Base-by-base conservation (phyloP, 108 stramenopile species). In the Nitzschia sp. region DNA sequence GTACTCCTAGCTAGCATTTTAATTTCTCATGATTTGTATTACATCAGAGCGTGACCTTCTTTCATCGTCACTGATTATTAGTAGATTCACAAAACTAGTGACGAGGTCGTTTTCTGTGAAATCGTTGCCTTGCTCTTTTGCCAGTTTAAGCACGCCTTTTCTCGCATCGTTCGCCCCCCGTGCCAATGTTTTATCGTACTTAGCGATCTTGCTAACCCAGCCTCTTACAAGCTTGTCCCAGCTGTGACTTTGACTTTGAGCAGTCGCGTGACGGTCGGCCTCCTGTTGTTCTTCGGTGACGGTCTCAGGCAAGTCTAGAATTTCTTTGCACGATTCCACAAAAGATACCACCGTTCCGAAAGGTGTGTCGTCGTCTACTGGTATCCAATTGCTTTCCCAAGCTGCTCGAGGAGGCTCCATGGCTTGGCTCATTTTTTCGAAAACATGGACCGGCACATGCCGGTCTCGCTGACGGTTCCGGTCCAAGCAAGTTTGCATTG, bases 351-450 rank as follows among this genome's bases (percentile, higher is more conserved):
- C 57, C 3, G 3, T 4, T 35, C 36, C 19, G 22, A 60, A 41
- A 4, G 59, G 22, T 15, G 59, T 60, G 3, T 38, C 36, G n/a
- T 60, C 59, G 29, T 11, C 29, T 16, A 60, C 36, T 60, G 33
- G 23, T 3, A 60, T 15, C 48, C 55, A 54, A 72, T 72, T 53
- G 38, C 30, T 31, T 56, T 44, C 66, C 83, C 71, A 75, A 64
- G 68, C 56, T 36, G 45, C 64, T 45, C 85, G 58, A n/a, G 91
- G 91, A 6, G 81, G 79, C 59, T 92, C 91, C 28, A 88, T 64
- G 6, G 46, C 50, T 19, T 41, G 32, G 32, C 63, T 34, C 83
- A 92, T 88, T 28, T 84, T 83, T 11, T 59, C 48, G 25, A 89
- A 75, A 5, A 85, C 80, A 53, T 76, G 58, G 22, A 63, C 55